A percentile compares a stretch with the other conserved stretches of the same genome.
phyloP scores from a whole-genome alignment of 163 green algal species.

The Scenedesmus sp. region DNA sequence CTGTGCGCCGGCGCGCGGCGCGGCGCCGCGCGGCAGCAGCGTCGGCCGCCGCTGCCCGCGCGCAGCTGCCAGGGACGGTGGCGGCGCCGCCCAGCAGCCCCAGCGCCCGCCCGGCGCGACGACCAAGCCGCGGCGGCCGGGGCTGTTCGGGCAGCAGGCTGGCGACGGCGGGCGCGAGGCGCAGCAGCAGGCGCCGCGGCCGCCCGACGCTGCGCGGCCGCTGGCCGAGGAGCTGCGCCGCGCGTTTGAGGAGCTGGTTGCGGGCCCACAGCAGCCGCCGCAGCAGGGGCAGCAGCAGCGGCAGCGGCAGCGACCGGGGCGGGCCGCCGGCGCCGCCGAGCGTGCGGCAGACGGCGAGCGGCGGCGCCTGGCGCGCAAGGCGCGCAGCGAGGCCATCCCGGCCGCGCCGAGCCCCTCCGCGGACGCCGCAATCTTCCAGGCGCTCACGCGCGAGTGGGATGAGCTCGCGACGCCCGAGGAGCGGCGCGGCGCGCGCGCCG shows the following conservation, averaged over 20 bases:
- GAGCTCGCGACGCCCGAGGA: constrained; percentile 1
- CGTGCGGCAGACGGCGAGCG: not conserved
- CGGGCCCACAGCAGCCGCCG: not conserved
- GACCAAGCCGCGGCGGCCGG: no score
- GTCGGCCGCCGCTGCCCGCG: no score
- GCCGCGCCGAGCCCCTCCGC: not conserved
- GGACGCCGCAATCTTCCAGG: constrained; percentile 22
- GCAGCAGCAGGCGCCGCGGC: not conserved
- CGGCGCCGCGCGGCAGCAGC: no score
- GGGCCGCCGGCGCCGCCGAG: not conserved
- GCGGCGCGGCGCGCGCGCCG: constrained; percentile 7
- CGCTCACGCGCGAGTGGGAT: constrained; percentile 33
- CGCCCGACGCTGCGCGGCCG: no score
- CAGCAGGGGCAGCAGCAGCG: not conserved
- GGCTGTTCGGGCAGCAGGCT: not conserved
- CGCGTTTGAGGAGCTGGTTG: no score
- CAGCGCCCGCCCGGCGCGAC: no score
- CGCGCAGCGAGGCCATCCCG: constrained; percentile 21
- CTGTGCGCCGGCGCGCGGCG: no score
- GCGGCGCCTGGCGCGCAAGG: constrained; percentile 6
- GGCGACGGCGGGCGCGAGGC: not conserved
- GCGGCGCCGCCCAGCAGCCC: no score
- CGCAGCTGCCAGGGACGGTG: no score
- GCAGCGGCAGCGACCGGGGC: not conserved
- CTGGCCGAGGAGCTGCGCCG: no score